A percentile compares a stretch with the other conserved stretches of the same genome.
phyloP scores from a whole-genome alignment of 1,284 basidiomycete species.

The Psilocybe mexicana region DNA sequence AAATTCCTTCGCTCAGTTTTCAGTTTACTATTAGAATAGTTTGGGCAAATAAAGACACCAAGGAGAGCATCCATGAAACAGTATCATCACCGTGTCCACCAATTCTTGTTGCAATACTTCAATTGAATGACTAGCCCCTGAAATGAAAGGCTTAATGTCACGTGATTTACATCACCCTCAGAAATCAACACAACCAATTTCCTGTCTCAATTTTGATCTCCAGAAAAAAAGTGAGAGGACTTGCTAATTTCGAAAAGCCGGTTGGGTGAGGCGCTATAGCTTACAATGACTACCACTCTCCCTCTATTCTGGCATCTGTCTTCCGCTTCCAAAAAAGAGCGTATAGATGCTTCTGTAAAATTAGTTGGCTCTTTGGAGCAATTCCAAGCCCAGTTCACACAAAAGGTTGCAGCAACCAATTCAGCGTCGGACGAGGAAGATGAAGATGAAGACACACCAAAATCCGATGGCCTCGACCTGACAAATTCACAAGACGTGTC shows the following conservation, averaged over 20 bases:
- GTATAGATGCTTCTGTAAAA: constrained; percentile 85
- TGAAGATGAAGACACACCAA: constrained; percentile 51
- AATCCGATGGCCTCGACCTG: constrained; percentile 53
- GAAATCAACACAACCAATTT: constrained; percentile 2
- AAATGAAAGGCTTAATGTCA: background rate
- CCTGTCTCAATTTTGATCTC: constrained; percentile 10
- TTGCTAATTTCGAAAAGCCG: background rate
- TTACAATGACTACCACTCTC: constrained; percentile 75
- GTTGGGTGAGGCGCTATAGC: constrained; percentile 1
- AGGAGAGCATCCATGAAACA: no score
- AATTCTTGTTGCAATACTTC: no score
- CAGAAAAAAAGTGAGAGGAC: constrained; percentile 21
- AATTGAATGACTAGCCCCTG: no score
- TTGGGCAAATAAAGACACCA: no score
- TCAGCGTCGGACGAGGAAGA: constrained; percentile 54
- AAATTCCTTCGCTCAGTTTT: no score
- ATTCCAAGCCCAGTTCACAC: constrained; percentile 70
- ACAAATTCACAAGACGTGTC: constrained; percentile 87
- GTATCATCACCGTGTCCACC: no score
- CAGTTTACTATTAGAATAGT: no score
- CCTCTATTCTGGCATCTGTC: constrained; percentile 95
- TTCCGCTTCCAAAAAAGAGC: constrained; percentile 77
- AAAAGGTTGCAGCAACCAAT: constrained; percentile 43
- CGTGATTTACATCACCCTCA: background rate
- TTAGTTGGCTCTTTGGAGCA: constrained; percentile 79